Evolutionary conservation across 495 filamentous ascomycete genomes (phyloP), one percentile per base, ranked within the genome.

Genomic region (Lepidopterella palustris): DNA sequence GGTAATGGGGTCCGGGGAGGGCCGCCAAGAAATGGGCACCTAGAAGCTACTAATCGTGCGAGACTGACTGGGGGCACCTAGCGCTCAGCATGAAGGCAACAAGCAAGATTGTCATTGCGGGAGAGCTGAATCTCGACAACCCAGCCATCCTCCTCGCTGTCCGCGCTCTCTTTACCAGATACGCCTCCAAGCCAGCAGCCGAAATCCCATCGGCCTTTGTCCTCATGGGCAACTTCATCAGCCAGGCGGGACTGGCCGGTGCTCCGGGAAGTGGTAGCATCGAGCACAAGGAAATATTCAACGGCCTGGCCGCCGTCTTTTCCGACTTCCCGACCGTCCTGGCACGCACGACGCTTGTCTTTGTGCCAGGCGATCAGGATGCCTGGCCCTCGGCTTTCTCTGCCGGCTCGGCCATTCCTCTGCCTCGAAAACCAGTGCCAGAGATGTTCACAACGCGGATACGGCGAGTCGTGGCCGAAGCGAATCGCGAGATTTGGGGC

Each of bases 311-410:
- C 2, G 81, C 85, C n/a, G 80, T 87, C 1, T 75, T 98, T 18
- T 78, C 87, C 6, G 90, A 97, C 45, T 96, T 88, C 71, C 90
- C 87, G n/a, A 78, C 79, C 0, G 76, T 97, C 4, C 79, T 95
- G 18, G 83, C 85, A 32, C 76, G 79, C 21, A 84, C 88, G 3
- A 91, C 89, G 0, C 95, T 96, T 63, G 73, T 96, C 13, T 95
- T 97, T 64, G 87, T 98, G 0, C 93, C 93, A 1, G 92, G 92
- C 39, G 92, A 97, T 69, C 93, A 95, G 70, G 93, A 98, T 70
- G 89, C 91, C 10, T 98, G 93, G 93, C 76, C 83, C 23, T 92
- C 90, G 0, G 81, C 89, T 2, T 96, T 95, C 71, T 86, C 86
- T 1, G 85, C 83, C 11, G 93, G 93, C n/a, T 86, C 90, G 40